phyloP scores from a whole-genome alignment of 768 basidiomycete species.

The Termitomyces sp. region DNA sequence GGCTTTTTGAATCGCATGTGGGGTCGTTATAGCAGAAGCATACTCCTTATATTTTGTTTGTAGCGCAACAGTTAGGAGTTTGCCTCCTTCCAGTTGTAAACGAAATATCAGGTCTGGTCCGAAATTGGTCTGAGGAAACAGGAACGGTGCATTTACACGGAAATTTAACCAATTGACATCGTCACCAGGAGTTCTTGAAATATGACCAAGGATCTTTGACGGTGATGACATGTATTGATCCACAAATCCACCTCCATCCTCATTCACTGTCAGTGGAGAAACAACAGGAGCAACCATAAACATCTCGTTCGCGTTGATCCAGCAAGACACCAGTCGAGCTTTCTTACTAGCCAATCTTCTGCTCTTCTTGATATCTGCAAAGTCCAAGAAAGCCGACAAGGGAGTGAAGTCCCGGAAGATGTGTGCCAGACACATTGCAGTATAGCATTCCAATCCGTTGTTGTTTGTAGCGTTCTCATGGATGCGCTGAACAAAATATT shows the following conservation, averaged over 20 bases:
- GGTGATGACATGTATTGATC: background rate
- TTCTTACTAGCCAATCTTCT: background rate
- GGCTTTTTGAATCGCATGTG: background rate
- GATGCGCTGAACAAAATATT: background rate
- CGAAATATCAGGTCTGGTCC: background rate
- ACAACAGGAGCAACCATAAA: background rate
- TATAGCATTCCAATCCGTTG: background rate
- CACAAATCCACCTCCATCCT: background rate
- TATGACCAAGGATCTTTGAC: background rate
- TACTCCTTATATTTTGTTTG: background rate
- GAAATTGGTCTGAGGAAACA: background rate
- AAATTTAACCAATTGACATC: background rate
- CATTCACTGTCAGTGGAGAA: background rate
- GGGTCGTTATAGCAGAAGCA: background rate
- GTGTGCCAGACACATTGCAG: background rate
- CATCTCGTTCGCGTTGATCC: background rate
- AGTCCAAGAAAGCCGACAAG: background rate
- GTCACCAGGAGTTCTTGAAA: background rate
- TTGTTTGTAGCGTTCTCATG: background rate
- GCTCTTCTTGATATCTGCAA: background rate
- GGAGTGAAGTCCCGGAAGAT: background rate
- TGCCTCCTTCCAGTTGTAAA: background rate
- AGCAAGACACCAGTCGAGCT: constrained; percentile 1
- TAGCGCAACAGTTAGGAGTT: background rate
- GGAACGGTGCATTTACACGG: background rate